Evolutionary conservation across 176 grass and related monocot species (phyloP).

Genomic region (Juncus effusus): DNA sequence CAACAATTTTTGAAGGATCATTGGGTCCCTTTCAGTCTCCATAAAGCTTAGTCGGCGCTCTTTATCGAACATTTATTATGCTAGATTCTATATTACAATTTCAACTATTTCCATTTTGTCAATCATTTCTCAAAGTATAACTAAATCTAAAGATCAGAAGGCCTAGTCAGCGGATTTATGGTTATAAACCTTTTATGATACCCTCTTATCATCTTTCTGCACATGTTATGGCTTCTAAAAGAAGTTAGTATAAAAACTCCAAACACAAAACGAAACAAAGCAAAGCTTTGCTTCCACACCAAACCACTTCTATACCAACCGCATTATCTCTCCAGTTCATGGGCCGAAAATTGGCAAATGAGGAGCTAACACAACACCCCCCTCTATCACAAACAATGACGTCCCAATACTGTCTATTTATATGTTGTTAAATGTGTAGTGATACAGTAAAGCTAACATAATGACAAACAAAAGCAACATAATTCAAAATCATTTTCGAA

Average conservation of each 20-base stretch:
- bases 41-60: too few relatives aligned
- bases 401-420: neutral
- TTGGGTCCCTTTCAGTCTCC: too few relatives aligned
- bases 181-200: neutral
- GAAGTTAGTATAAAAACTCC: constrained; percentile 39
- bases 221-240: constrained; percentile 40
- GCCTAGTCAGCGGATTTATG: neutral
- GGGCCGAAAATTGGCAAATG: constrained; percentile 36
- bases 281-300: constrained; percentile 73
- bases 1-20: too few relatives aligned
- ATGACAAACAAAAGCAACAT: too few relatives aligned
- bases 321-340: constrained; percentile 38
- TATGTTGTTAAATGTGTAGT: too few relatives aligned
- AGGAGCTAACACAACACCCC: constrained; percentile 29
- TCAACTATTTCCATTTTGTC: too few relatives aligned
- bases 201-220: constrained; percentile 24
- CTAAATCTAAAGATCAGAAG: neutral
- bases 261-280: neutral
- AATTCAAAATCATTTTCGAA: too few relatives aligned
- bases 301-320: constrained; percentile 70
- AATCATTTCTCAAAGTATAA: too few relatives aligned
- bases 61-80: too few relatives aligned
- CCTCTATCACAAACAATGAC: constrained; percentile 21
- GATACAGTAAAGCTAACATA: too few relatives aligned
- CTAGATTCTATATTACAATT: too few relatives aligned